phyloP scores from a whole-genome alignment of 352 stramenopile species.

The Phytophthora pini region DNA sequence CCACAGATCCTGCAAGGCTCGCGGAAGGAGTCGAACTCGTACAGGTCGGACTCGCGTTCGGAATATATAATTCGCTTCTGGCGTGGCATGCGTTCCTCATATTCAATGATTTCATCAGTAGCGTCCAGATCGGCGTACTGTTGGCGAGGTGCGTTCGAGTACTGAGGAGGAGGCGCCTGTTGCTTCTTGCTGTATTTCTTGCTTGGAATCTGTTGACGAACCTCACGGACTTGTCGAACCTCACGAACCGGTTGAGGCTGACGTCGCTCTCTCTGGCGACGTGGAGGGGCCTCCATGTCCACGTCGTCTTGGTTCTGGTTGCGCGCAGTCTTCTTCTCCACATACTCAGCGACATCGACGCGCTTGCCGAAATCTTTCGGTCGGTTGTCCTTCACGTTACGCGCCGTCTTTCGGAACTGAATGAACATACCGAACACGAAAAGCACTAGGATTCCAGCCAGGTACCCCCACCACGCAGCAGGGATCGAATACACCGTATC shows the following conservation, averaged over 20 bases:
- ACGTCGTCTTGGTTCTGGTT: constrained; percentile 10
- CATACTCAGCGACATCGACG: constrained; percentile 15
- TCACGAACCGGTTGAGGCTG: constrained; percentile 8
- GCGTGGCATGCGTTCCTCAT: constrained; percentile 12
- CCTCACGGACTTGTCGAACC: constrained; percentile 3
- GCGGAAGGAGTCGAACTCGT: constrained; percentile 19
- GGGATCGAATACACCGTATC: constrained; percentile 48
- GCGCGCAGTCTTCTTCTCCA: constrained; percentile 29
- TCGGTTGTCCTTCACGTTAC: constrained; percentile 25
- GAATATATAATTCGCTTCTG: constrained; percentile 25
- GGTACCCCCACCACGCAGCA: constrained; percentile 52
- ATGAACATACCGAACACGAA: constrained; percentile 49
- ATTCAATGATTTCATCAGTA: constrained; percentile 24
- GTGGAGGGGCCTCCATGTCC: constrained; percentile 18
- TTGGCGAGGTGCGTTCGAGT: background rate
- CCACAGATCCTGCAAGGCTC: constrained; percentile 17
- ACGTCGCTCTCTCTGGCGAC: constrained; percentile 18
- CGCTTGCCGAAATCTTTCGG: constrained; percentile 6
- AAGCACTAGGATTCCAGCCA: constrained; percentile 50
- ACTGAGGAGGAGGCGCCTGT: background rate
- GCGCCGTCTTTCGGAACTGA: constrained; percentile 56
- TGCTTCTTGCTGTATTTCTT: constrained; percentile 18
- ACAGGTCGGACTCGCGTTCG: constrained; percentile 18
- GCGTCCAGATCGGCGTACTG: constrained; percentile 17
- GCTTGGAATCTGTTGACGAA: constrained; percentile 12